Conservation (phyloP, 495 filamentous ascomycete genomes). For the Rhypophila decipiens region DNA sequence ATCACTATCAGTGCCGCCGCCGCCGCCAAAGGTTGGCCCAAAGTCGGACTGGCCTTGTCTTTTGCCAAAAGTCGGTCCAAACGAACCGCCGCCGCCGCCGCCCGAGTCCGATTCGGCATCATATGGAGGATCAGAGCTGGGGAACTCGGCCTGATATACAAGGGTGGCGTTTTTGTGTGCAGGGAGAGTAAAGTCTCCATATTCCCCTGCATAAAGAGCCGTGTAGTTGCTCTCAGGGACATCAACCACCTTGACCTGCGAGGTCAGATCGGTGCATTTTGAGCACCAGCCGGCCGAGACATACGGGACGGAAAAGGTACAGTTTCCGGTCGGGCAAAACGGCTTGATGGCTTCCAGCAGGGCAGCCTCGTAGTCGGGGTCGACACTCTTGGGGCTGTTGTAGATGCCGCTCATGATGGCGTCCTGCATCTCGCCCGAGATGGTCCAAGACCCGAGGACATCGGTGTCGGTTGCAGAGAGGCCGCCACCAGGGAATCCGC, state of each 20-base stretch:
- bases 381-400: not conserved
- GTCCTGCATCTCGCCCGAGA: not conserved
- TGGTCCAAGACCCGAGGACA: too few relatives aligned
- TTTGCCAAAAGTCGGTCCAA: too few relatives aligned
- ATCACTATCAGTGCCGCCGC: too few relatives aligned
- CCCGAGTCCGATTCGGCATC: too few relatives aligned
- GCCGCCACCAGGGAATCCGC: not conserved
- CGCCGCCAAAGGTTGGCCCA: too few relatives aligned
- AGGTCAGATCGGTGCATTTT: constrained; percentile 10
- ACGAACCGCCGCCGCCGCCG: too few relatives aligned
- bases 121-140: too few relatives aligned
- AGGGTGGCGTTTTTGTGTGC: too few relatives aligned
- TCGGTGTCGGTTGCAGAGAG: not conserved
- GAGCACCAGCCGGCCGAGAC: constrained; percentile 11
- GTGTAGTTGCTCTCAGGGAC: not conserved
- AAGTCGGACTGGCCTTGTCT: too few relatives aligned
- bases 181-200: too few relatives aligned
- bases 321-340: constrained; percentile 17
- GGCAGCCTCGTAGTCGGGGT: not conserved
- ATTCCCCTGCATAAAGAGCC: too few relatives aligned
- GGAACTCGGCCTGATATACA: not conserved
- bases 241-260: constrained; percentile 4
- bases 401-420: not conserved
- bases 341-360: too few relatives aligned
- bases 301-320: constrained; percentile 12